These are phyloP conservation scores for Fusarium gaditjirri DNA, from an alignment of 2,329 filamentous ascomycete species.

Conservation along the genomic window DNA sequence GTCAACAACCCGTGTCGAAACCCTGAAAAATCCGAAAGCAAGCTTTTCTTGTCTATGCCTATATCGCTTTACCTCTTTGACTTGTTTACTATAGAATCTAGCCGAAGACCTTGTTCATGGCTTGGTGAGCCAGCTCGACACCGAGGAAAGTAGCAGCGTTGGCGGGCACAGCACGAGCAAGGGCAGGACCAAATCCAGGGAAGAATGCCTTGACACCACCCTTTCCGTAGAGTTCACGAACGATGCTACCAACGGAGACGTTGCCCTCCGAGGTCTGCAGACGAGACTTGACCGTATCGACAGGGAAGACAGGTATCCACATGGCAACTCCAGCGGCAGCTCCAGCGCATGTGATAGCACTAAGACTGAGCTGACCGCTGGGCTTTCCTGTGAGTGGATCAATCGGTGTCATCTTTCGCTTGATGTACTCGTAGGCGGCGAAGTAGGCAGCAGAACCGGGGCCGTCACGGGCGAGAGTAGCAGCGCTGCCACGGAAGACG, in stretches of 20 bases:
- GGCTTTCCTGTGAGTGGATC: constrained; percentile 78
- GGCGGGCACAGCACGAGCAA: constrained; percentile 92
- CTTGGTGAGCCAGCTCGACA: constrained; percentile 84
- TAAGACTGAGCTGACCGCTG: constrained; percentile 80
- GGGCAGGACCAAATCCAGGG: constrained; percentile 92
- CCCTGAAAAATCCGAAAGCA: constrained; percentile 8
- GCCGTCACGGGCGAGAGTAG: constrained; percentile 93
- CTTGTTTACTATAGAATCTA: constrained; percentile 10
- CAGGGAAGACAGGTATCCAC: constrained; percentile 99
- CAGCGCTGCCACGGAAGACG: constrained; percentile 90
- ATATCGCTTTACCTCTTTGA: neutral
- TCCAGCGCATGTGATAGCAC: constrained; percentile 86
- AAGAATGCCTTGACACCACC: constrained; percentile 95
- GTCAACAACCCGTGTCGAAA: neutral
- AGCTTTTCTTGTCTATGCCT: constrained; percentile 20
- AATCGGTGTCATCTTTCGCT: constrained; percentile 84
- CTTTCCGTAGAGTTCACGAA: constrained; percentile 82
- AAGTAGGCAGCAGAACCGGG: constrained; percentile 96
- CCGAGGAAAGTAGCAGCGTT: constrained; percentile 96
- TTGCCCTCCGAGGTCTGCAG: constrained; percentile 91
- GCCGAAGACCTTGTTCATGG: constrained; percentile 80
- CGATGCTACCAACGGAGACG: constrained; percentile 81
- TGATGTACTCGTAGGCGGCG: constrained; percentile 95
- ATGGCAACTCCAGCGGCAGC: constrained; percentile 94
- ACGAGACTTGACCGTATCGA: constrained; percentile 95